Base-by-base conservation (phyloP, 2,329 filamentous ascomycete species). In the Alternaria sp. region DNA sequence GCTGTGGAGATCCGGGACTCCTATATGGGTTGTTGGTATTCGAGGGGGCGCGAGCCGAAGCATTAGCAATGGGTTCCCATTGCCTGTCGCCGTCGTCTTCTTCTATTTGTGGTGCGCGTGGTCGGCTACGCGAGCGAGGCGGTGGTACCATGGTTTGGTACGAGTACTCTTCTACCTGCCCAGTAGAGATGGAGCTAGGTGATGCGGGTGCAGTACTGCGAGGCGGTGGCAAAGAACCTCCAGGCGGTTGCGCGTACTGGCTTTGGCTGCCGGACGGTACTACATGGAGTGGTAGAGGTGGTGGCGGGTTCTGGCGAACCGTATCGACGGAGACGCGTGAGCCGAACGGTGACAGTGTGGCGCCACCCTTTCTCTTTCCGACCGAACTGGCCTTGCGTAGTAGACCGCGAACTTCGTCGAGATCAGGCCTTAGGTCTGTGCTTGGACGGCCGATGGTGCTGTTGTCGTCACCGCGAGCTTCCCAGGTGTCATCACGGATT, bases 351-450 rank as follows among this genome's bases (percentile, higher is more conserved):
- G 71, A 70, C 17, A 72, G 63, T 5, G 68, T 69, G 13, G 67
- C 42, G 3, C 68, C 69, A 23, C 72, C 71, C 51, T 73, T 77
- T 54, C 81, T 75, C 68, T 80, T 81, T 28, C 81, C 82, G 9
- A 69, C 70, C 5, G 78, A 81, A 71, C 74, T 80, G 41, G 75
- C 79, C 49, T 81, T 79, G 54, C 76, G 76, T 2, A 83, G 69
- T 11, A 82, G 59, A 26, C 79, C 78, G 21, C 78, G 76, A 11
- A 83, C 76, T 53, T 83, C 80, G n/a, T 82, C 79, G 23, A 81
- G 60, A 45, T 81, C 79, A 11, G 79, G 77, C 36, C 77, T 75
- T 23, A 59, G 65, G 52, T 81, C 80, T 51, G 74, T 76, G 60
- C 76, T 81, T 9, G 78, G 73, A 29, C 80, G 78, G 50, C 75